Conservation (phyloP, 2,329 filamentous ascomycete genomes). For the Neopestalotiopsis sp. region DNA sequence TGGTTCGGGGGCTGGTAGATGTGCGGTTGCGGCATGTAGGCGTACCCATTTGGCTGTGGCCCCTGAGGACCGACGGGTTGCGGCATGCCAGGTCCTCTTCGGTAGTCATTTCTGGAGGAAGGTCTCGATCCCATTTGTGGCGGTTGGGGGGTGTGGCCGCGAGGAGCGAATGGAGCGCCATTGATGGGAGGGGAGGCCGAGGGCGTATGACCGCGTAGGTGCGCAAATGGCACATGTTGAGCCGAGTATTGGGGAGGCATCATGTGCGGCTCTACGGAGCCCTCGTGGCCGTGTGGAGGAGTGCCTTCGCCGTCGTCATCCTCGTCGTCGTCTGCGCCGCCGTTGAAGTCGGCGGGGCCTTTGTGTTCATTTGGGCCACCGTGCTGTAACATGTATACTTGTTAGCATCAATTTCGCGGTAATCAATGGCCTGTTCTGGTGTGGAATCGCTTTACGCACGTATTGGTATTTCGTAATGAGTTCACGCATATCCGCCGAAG, state of each 20-base stretch:
- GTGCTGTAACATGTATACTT: conserved; percentile 63
- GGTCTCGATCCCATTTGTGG: conserved; percentile 76
- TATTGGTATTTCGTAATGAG: conserved; percentile 89
- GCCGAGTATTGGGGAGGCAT: conserved; percentile 74
- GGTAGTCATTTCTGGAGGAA: conserved; percentile 79
- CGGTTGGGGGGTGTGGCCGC: conserved; percentile 83
- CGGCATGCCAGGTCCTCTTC: conserved; percentile 76
- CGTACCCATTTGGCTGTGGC: conserved; percentile 73
- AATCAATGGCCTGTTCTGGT: conserved; percentile 16
- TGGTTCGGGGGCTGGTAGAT: conserved; percentile 76
- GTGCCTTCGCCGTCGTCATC: conserved; percentile 78
- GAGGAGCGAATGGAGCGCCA: conserved; percentile 71
- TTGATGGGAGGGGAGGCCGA: conserved; percentile 92
- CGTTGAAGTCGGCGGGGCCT: conserved; percentile 89
- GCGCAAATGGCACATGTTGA: conserved; percentile 70
- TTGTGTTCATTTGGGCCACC: conserved; percentile 95
- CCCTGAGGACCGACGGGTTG: conserved; percentile 64
- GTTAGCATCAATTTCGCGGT: not conserved
- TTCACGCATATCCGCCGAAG: conserved; percentile 90
- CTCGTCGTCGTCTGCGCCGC: conserved; percentile 84
- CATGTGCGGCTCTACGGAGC: conserved; percentile 58
- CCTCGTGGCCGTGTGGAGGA: conserved; percentile 69
- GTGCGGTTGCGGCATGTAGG: conserved; percentile 84
- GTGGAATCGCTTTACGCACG: conserved; percentile 59
- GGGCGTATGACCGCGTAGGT: conserved; percentile 81